Base-by-base conservation (phyloP, 306 rosid species). In the Heteromeles arbutifolia region DNA sequence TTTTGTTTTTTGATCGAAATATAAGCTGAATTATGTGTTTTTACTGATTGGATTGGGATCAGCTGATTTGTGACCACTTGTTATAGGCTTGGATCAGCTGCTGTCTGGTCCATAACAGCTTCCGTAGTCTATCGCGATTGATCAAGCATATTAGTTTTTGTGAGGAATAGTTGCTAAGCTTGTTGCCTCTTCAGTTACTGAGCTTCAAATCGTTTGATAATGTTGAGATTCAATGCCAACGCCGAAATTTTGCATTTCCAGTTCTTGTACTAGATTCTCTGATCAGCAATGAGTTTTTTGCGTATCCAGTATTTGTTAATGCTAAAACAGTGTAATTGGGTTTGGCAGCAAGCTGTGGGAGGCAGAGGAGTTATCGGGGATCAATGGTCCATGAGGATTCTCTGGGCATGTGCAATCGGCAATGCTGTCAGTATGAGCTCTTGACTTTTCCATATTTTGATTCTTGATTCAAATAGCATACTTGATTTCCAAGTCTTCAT, bases 381-480 rank as follows among this genome's bases (percentile, higher is more conserved):
- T 70, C 81, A 78, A 82, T 84, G 85, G 85, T 84, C 87, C 79
- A 84, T 84, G 87, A 84, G 85, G 79, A 34, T 77, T 80, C 85
- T 84, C 26, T 84, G 87, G 87, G 56, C 59, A 14, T 84, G 87
- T 59, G 87, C 85, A 63, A 64, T 84, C 57, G 87, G 87, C 43
- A 84, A 85, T 77, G 87, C 80, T 15, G 19, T 77, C 32, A 25
- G 87, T 84, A 79, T 11, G 79, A 57, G 21, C 69, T 32, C 65
- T 26, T 45, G 13, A 79, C 62, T 56, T 72, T 43, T 79, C 31
- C 45, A 11, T 58, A 13, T 26, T 31, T 54, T 6, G 43, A 13
- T 32, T 72, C 61, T 69, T 62, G 13, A 24, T 53, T 59, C 41
- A 57, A 15, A 72, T 22, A 34, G 15, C 2, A 6, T 21, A 52